Base-by-base conservation (phyloP, 225 moss, liverwort and hornwort species). In the Bryoerythrophyllum caledonicum region DNA sequence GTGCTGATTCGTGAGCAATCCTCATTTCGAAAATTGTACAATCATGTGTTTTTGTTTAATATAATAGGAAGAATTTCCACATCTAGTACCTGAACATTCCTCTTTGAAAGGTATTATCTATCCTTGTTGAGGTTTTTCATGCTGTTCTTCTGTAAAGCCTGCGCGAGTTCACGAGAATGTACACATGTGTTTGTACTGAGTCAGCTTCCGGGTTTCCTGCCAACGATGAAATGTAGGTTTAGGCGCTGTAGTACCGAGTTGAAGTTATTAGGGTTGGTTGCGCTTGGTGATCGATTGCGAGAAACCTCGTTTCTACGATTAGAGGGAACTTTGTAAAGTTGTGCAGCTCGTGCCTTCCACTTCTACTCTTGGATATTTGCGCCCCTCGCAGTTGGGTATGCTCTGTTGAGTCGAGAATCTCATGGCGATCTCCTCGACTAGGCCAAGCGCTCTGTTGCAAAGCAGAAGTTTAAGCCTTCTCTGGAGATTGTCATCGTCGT, bases 371-470 rank as follows among this genome's bases (percentile, higher is more conserved):
- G 48, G 5, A 15, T 2, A 28, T 5, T 28, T 37, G 63, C 30
- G 46, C 12, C 19, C 9, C 17, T 7, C 19, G 53, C 67, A 67
- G 79, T 78, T 28, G 56, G 66, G 57, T 35, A 57, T 56, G 63
- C 13, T 69, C 9, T 70, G 23, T 71, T 67, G 71, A 74, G 17
- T 30, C 14, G 21, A 41, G 43, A 13, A 64, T 71, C 65, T 60
- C n/a, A 74, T 86, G 82, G 48, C 70, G 19, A 30, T 74, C 38
- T 43, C 37, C 49, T 82, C 75, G 21, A 61, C 49, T 43, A 74
- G 71, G 19, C 74, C 71, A 43, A 26, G 25, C 41, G 25, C 21
- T 6, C 10, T 37, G 74, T 9, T 78, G 59, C 75, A 32, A 17
- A 58, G 51, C 12, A 57, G 63, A 27, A 40, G 67, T 24, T 63